These are phyloP conservation scores for Sesbania bispinosa DNA, from an alignment of 306 rosid species.

Conservation along the genomic window DNA sequence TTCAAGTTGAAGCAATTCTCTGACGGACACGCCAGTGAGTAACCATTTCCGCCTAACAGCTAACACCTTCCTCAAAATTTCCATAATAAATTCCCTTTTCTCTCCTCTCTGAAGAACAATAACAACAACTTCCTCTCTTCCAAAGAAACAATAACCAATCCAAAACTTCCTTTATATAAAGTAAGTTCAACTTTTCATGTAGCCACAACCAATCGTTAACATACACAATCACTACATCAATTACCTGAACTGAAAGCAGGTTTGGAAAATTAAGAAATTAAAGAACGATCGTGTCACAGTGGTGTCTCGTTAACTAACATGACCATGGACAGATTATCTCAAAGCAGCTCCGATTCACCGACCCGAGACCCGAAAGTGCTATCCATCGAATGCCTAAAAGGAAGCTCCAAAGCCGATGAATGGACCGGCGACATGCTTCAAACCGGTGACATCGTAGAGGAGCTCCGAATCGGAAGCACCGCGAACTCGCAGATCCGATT, in stretches of 20 bases:
- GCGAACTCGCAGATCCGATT: constrained; percentile 29
- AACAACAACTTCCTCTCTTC: neutral
- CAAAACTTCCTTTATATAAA: neutral
- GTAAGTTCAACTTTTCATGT: neutral
- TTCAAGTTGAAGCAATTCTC: neutral
- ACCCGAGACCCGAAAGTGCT: constrained; percentile 47
- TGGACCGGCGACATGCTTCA: constrained; percentile 86
- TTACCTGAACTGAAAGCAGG: neutral
- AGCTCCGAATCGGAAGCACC: constrained; percentile 61
- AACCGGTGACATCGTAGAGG: constrained; percentile 87
- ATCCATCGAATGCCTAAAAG: constrained; percentile 78
- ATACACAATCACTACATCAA: neutral
- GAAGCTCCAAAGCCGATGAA: constrained; percentile 69
- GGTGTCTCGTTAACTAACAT: constrained; percentile 25
- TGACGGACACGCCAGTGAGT: too few relatives aligned
- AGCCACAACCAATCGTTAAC: too few relatives aligned
- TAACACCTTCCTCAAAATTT: neutral
- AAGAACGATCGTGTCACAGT: neutral
- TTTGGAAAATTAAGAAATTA: neutral
- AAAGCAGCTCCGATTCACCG: constrained; percentile 59
- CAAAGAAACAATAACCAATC: too few relatives aligned
- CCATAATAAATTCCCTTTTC: neutral
- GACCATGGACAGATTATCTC: constrained; percentile 74
- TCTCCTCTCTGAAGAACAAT: too few relatives aligned
- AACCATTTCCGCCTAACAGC: too few relatives aligned